These are phyloP conservation scores for Jaltomata sinuosa DNA, from an alignment of 257 asterid species.

Conservation along the genomic window DNA sequence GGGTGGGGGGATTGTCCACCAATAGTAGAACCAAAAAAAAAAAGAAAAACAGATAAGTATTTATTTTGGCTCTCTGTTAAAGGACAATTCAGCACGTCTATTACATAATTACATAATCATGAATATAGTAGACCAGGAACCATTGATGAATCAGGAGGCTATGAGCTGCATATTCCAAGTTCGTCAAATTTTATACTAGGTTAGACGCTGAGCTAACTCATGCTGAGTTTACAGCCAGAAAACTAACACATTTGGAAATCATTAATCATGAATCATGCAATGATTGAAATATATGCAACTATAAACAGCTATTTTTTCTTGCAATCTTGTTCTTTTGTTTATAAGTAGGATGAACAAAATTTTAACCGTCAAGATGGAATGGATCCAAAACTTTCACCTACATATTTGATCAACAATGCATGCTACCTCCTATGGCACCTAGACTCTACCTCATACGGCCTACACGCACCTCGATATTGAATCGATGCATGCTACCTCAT, in stretches of 20 bases:
- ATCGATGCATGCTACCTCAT: not conserved
- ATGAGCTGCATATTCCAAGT: constrained; percentile 28
- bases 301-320: not conserved
- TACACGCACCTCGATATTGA: not conserved
- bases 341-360: not conserved
- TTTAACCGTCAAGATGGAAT: not conserved
- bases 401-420: not conserved
- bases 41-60: not conserved
- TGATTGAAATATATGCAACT: not conserved
- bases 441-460: too few relatives aligned
- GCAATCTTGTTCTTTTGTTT: not conserved
- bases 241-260: not conserved
- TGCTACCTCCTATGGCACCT: not conserved
- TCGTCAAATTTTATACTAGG: constrained; percentile 24
- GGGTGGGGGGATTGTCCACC: not conserved
- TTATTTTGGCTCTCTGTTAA: not conserved
- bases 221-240: constrained; percentile 20
- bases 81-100: not conserved
- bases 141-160: not conserved
- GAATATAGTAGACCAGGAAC: not conserved
- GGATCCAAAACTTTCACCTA: not conserved
- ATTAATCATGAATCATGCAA: not conserved
- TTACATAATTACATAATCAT: not conserved
- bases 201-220: constrained; percentile 15
- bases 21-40: not conserved